phyloP scores from a whole-genome alignment of 1,284 basidiomycete genomes.

The Sanghuangporus weigelae region DNA sequence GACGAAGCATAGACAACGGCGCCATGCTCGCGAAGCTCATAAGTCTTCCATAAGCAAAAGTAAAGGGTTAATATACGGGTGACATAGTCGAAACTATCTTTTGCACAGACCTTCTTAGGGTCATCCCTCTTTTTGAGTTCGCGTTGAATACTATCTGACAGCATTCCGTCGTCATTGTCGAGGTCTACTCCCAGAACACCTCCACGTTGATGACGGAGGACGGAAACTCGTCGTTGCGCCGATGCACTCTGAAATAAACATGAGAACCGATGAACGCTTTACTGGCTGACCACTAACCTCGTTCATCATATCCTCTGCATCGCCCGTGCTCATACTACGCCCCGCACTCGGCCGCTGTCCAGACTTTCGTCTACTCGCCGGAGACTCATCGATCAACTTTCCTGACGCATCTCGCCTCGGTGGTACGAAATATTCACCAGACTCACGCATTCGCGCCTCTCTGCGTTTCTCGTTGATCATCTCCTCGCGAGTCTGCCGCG shows the following conservation, averaged over 20 bases:
- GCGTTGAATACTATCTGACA: conserved; percentile 62
- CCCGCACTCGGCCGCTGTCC: conserved; percentile 49
- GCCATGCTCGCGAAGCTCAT: conserved; percentile 65
- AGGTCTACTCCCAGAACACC: conserved; percentile 38
- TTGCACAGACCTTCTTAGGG: conserved; percentile 41
- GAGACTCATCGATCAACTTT: conserved; percentile 11
- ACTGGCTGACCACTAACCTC: conserved; percentile 12
- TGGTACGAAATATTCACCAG: conserved; percentile 31
- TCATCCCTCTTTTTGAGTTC: conserved; percentile 59
- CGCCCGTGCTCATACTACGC: conserved; percentile 70
- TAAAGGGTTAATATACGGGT: not conserved
- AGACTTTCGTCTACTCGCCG: conserved; percentile 27
- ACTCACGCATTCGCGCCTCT: conserved; percentile 51
- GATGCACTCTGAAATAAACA: conserved; percentile 7
- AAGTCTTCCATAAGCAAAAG: conserved; percentile 31
- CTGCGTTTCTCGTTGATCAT: conserved; percentile 69
- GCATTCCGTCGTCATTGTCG: conserved; percentile 42
- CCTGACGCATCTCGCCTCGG: conserved; percentile 16
- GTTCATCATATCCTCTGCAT: conserved; percentile 42
- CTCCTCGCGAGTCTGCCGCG: conserved; percentile 60
- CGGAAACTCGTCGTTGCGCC: conserved; percentile 17
- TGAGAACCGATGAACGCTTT: not conserved
- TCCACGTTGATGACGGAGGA: conserved; percentile 21
- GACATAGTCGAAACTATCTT: not conserved
- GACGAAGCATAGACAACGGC: conserved; percentile 79